Conservation (phyloP, 371 early-diverging fungal genomes). For the Massospora cicadina region DNA sequence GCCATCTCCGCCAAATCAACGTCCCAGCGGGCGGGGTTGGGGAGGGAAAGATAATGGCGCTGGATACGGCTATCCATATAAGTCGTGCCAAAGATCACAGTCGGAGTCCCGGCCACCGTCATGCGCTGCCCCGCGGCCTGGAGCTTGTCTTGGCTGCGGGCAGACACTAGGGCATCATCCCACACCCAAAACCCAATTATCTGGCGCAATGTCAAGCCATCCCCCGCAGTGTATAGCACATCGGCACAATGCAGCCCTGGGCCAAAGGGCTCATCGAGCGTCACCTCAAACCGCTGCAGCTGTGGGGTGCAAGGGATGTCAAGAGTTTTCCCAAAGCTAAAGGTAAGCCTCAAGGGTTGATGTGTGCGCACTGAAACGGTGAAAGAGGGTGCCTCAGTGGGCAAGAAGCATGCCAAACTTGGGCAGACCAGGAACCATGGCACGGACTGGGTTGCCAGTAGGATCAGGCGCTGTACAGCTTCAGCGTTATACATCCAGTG, state of each 20-base stretch:
- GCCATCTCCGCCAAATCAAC: not conserved
- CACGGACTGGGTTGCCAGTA: not conserved
- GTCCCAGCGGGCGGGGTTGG: slow-evolving; percentile 1
- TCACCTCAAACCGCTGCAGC: not conserved
- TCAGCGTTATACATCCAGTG: not conserved
- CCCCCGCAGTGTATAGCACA: not conserved
- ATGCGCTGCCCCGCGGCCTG: not conserved
- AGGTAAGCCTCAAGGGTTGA: not conserved
- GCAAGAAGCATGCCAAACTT: not conserved
- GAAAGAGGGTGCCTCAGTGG: not conserved
- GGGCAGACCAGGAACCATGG: not conserved
- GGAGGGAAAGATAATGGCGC: slow-evolving; percentile 1
- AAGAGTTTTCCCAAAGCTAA: not conserved
- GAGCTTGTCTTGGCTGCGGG: not conserved
- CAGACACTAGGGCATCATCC: not conserved
- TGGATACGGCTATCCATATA: slow-evolving; percentile 1
- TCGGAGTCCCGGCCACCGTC: not conserved
- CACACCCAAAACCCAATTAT: not conserved
- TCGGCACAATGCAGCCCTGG: not conserved
- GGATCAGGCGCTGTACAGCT: not conserved
- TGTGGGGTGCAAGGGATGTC: not conserved
- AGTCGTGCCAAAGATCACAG: slow-evolving; percentile 6
- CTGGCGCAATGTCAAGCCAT: not conserved
- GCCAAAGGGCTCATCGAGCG: not conserved
- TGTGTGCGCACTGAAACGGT: not conserved